Base-by-base conservation (phyloP, 331 rosid species). In the Quercus tomentella region DNA sequence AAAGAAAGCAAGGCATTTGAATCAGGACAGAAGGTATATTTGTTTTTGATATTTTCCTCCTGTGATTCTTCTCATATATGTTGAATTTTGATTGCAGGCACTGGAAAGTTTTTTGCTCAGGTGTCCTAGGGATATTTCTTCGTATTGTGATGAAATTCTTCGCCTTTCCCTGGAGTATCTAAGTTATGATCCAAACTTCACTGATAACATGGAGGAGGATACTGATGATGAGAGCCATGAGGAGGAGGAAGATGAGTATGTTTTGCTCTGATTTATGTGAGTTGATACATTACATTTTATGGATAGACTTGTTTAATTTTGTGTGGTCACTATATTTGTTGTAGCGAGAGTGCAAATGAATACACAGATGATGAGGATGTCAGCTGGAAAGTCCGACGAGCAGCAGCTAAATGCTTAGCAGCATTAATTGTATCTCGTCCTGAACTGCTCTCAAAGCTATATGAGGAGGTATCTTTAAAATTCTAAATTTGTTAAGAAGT, bases 171-270 rank as follows among this genome's bases (percentile, higher is more conserved):
- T 96, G 80, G 92, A 94, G 77, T 96, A 93, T 86, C 83, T 96
- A 35, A 93, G 98, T 85, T 93, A 96, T 75, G 99, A 96, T 71
- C 99, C 99, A 35, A 96, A 96, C 83, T 96, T 96, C 89, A 96
- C 98, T 28, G 99, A 96, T 89, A 93, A 88, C 84, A 96, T 93
- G 99, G 99, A 96, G 81, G 99, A 96, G 86, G 99, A 96, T 87
- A 92, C 94, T 8, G 98, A 96, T 81, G 93, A 93, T 45, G 99
- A 96, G 85, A 82, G 86, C 74, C 91, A 81, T 30, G 98, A 96
- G 61, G 99, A 96, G 77, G 99, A 96, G 88, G 99, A 93, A 80
- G 99, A 96, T 56, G 99, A 93, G 99, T 96, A 92, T 66, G 97
- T 87, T 77, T 22, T 20, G 11, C 49, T 78, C 63, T 56, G n/a